phyloP scores from a whole-genome alignment of 1,284 basidiomycete species.

The Ganoderma sp. region DNA sequence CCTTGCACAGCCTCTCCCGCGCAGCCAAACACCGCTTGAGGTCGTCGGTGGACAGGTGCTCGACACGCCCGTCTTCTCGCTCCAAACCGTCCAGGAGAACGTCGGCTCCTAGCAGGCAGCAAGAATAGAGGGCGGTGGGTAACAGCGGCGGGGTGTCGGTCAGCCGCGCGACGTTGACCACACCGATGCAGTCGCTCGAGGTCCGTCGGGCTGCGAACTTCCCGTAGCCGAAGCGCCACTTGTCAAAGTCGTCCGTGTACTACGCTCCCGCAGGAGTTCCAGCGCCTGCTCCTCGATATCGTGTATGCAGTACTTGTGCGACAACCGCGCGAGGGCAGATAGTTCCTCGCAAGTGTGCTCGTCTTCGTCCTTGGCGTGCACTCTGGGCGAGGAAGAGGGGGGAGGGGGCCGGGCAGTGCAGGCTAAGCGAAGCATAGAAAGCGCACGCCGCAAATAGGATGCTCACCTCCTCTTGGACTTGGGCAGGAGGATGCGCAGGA shows the following conservation, averaged over 20 bases:
- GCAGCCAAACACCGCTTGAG: constrained; percentile 8
- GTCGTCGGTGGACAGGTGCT: constrained; percentile 2
- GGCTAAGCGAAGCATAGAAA: no score
- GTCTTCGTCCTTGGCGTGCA: not conserved
- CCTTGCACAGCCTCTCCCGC: not conserved
- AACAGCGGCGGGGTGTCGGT: constrained; percentile 12
- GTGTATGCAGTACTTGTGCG: constrained; percentile 24
- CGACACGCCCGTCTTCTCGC: constrained; percentile 8
- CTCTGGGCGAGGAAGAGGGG: not conserved
- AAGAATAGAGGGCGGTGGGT: constrained; percentile 10
- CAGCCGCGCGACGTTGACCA: constrained; percentile 15
- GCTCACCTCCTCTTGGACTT: no score
- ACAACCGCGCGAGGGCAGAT: constrained; percentile 15
- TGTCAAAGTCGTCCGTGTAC: not conserved
- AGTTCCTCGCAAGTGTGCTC: not conserved
- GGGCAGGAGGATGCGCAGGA: no score
- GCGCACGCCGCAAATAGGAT: no score
- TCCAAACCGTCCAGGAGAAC: not conserved
- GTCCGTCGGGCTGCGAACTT: not conserved
- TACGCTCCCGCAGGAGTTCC: not conserved
- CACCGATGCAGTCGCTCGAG: constrained; percentile 4
- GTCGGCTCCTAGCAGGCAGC: not conserved
- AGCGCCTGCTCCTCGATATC: constrained; percentile 4
- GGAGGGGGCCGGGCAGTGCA: no score
- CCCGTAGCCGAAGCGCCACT: not conserved